Evolutionary conservation across 2,329 filamentous ascomycete genomes (phyloP), one percentile per base, ranked within the genome.

Genomic region (Aspergillus neotritici): DNA sequence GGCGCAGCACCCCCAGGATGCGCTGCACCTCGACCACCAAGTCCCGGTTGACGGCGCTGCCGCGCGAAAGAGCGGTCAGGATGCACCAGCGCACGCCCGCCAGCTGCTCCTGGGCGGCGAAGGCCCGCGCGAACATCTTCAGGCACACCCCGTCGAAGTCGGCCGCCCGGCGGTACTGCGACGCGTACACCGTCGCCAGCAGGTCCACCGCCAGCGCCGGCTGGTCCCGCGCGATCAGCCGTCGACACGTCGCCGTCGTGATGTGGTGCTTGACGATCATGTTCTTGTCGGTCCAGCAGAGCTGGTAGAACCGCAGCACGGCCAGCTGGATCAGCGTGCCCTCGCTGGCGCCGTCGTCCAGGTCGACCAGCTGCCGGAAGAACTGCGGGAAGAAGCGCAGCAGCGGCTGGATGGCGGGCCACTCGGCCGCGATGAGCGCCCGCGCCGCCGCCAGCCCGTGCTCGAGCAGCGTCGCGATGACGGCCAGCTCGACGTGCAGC

Each of bases 21-120:
- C 60, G 59, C 21, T 56, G 52, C 7, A 57, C 54, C 42, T 69
- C 67, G 13, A 58, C 60, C 2, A 66, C 47, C 21, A 70, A 60
- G 37, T 63, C 55, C 16, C 43, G 56, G 31, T 45, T 57, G 16
- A 62, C 42, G 10, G 61, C 57, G 28, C 60, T 64, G 3, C 50
- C 47, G 21, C 66, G 62, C 21, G 61, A 54, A 16, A 69, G 51
- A n/a, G 56, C 62, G 2, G 64, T 64, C 40, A 68, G 40, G 32
- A 69, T 57, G 37, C 65, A 67, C 67, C 67, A 70, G 37, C 66
- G 64, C 3, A 68, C 48, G 2, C 67, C 67, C n/a, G 57, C 53
- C 6, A 63, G 41, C 28, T 66, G 59, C 4, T 56, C 52, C 4
- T 48, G 41, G 2, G 43, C 42, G 1, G 61, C 55, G 34, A 62